phyloP scores from a whole-genome alignment of 768 basidiomycete species.

The Exidia glandulosa region DNA sequence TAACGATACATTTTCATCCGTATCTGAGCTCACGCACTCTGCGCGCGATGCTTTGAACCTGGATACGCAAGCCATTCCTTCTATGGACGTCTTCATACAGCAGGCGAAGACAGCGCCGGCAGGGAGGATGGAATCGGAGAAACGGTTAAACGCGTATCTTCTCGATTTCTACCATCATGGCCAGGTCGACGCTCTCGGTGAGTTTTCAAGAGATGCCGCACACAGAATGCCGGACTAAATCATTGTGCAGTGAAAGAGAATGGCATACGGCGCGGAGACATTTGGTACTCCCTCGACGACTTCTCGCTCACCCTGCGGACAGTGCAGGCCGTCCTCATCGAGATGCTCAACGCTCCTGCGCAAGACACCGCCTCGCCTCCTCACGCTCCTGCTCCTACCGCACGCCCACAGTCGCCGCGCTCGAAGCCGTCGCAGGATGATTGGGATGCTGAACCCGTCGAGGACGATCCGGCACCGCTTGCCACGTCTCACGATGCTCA shows the following conservation, averaged over 20 bases:
- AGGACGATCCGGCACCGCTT: slow-evolving; percentile 25
- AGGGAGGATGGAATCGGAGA: slow-evolving; percentile 13
- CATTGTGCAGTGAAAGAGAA: slow-evolving; percentile 39
- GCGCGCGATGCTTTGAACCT: slow-evolving; percentile 43
- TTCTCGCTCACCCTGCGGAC: slow-evolving; percentile 41
- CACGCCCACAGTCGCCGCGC: slow-evolving; percentile 38
- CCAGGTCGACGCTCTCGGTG: slow-evolving; percentile 35
- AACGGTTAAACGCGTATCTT: slow-evolving; percentile 50
- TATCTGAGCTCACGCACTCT: slow-evolving; percentile 42
- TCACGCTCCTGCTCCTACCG: too few relatives aligned
- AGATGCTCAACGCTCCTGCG: neutral
- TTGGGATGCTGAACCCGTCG: slow-evolving; percentile 11
- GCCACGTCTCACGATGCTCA: slow-evolving; percentile 20
- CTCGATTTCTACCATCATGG: slow-evolving; percentile 63
- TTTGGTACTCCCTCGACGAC: slow-evolving; percentile 57
- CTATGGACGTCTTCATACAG: slow-evolving; percentile 20
- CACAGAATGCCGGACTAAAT: too few relatives aligned
- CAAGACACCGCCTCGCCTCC: neutral
- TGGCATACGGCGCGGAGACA: slow-evolving; percentile 45
- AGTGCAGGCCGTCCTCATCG: slow-evolving; percentile 34
- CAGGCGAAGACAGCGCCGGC: slow-evolving; percentile 8
- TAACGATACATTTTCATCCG: slow-evolving; percentile 38
- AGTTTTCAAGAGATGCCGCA: too few relatives aligned
- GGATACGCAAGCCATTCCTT: slow-evolving; percentile 51
- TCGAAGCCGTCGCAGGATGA: slow-evolving; percentile 14